Conservation (phyloP, 2,329 filamentous ascomycete genomes). For the Capronia coronata region DNA sequence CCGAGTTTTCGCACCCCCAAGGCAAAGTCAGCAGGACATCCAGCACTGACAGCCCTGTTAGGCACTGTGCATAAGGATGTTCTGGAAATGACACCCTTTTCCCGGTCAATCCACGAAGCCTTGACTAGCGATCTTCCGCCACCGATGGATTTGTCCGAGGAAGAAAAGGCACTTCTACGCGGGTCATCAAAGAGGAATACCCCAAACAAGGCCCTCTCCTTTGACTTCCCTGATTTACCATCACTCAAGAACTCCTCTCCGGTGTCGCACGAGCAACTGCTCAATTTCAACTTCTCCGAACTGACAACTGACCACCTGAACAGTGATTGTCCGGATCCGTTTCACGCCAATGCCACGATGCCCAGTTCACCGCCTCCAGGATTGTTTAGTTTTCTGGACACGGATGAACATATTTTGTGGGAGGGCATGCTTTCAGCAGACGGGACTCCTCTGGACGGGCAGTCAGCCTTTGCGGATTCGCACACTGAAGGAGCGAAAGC, state of each 20-base stretch:
- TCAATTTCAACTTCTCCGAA: slow-evolving; percentile 24
- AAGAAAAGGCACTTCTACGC: slow-evolving; percentile 5
- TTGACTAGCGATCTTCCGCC: slow-evolving; percentile 17
- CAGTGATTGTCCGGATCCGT: slow-evolving; percentile 37
- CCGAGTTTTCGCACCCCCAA: slow-evolving; percentile 26
- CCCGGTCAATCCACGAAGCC: slow-evolving; percentile 26
- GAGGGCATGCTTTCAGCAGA: slow-evolving; percentile 12
- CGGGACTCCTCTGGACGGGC: slow-evolving; percentile 1
- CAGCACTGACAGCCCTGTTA: slow-evolving; percentile 19
- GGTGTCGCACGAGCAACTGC: slow-evolving; percentile 15
- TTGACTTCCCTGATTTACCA: slow-evolving; percentile 37
- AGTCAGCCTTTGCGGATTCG: slow-evolving; percentile 17
- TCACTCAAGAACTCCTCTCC: slow-evolving; percentile 27
- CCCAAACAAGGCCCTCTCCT: slow-evolving; percentile 33
- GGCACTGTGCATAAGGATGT: slow-evolving; percentile 21
- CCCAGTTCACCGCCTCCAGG: slow-evolving; percentile 41
- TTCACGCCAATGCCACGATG: slow-evolving; percentile 41
- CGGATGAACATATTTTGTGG: slow-evolving; percentile 18
- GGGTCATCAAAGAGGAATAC: slow-evolving; percentile 42
- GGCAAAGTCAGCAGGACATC: slow-evolving; percentile 13
- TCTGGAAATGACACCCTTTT: slow-evolving; percentile 28
- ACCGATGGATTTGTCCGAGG: slow-evolving; percentile 4
- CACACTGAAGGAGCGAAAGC: slow-evolving; percentile 1
- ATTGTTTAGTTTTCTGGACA: slow-evolving; percentile 25
- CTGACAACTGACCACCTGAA: slow-evolving; percentile 27